Evolutionary conservation across 2,329 filamentous ascomycete genomes (phyloP).

Genomic region (Escovopsis sp.): DNA sequence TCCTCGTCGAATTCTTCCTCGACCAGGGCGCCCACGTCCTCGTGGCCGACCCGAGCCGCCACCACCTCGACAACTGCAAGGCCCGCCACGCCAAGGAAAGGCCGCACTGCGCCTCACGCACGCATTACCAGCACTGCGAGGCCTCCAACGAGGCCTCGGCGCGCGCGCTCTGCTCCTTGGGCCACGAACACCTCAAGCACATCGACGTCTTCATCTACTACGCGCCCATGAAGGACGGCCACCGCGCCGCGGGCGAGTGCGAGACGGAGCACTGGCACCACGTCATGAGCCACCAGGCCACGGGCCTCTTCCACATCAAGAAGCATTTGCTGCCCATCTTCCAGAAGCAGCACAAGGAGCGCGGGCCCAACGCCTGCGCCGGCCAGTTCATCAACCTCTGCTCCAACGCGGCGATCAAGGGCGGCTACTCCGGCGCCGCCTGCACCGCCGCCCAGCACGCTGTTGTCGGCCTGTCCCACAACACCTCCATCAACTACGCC

Average conservation of each 20-base stretch:
- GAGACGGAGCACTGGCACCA: slow-evolving; percentile 33
- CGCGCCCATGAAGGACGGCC: slow-evolving; percentile 40
- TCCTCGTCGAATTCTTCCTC: slow-evolving; percentile 16
- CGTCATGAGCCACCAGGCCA: slow-evolving; percentile 42
- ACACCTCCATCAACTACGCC: slow-evolving; percentile 40
- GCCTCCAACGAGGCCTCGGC: slow-evolving; percentile 11
- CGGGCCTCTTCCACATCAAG: slow-evolving; percentile 35
- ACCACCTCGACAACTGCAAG: slow-evolving; percentile 5
- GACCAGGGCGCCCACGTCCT: slow-evolving; percentile 16
- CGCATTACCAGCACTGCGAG: slow-evolving; percentile 5
- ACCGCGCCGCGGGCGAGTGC: slow-evolving; percentile 34
- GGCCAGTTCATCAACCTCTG: slow-evolving; percentile 38
- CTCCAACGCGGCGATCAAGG: slow-evolving; percentile 28
- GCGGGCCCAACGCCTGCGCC: slow-evolving; percentile 6
- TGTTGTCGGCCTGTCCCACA: slow-evolving; percentile 37
- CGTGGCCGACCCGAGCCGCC: slow-evolving; percentile 16
- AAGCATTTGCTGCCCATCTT: slow-evolving; percentile 30
- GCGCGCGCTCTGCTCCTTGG: slow-evolving; percentile 10
- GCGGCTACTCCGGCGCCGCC: slow-evolving; percentile 26
- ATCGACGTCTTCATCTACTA: slow-evolving; percentile 43
- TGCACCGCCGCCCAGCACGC: slow-evolving; percentile 40
- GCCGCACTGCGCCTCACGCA: slow-evolving; percentile 1
- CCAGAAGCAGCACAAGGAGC: slow-evolving; percentile 3
- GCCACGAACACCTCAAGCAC: slow-evolving; percentile 11
- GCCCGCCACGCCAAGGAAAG: background rate